phyloP scores from a whole-genome alignment of 768 basidiomycete species.

The Mycena galericulata region DNA sequence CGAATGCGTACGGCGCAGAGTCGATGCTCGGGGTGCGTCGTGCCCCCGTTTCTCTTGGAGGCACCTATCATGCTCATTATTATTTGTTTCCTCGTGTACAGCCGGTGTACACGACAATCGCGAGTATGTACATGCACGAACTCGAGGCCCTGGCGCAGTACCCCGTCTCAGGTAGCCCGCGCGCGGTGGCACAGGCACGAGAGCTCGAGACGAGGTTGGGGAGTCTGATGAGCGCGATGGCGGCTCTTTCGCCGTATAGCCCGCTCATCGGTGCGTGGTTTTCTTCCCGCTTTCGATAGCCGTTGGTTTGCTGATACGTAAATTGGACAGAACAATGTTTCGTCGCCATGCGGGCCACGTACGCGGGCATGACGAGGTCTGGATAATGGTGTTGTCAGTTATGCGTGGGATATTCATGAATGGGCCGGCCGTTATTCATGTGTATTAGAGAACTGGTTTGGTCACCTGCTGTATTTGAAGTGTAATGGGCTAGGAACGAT shows the following conservation, averaged over 20 bases:
- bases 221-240: constrained; percentile 21
- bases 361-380: background rate
- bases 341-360: background rate
- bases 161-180: background rate
- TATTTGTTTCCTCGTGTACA: background rate
- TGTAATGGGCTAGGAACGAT: too few relatives aligned
- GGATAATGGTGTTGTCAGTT: too few relatives aligned
- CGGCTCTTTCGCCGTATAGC: constrained; percentile 24
- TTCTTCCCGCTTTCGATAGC: too few relatives aligned
- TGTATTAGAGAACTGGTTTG: too few relatives aligned
- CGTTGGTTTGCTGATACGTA: background rate
- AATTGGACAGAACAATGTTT: constrained; percentile 3
- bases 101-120: constrained; percentile 9
- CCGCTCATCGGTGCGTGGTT: constrained; percentile 20
- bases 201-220: constrained; percentile 18
- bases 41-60: background rate
- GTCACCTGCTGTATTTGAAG: too few relatives aligned
- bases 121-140: constrained; percentile 20
- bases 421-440: too few relatives aligned
- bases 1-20: background rate
- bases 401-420: too few relatives aligned
- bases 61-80: too few relatives aligned
- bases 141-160: background rate
- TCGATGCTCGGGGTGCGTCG: constrained; percentile 19
- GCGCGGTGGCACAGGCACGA: background rate